Base-by-base conservation (phyloP, 2,329 filamentous ascomycete species). In the Colletotrichum filicis region DNA sequence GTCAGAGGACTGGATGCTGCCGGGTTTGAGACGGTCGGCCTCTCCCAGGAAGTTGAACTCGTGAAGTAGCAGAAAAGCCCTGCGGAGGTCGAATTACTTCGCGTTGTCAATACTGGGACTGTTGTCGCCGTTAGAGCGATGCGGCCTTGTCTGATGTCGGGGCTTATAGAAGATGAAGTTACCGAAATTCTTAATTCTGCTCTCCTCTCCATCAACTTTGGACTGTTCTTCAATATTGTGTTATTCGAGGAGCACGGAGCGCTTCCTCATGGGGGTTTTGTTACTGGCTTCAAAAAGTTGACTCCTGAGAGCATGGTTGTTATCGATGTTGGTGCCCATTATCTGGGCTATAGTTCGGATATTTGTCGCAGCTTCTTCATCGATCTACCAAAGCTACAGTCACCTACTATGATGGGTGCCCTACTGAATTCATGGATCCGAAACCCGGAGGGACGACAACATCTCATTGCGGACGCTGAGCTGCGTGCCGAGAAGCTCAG, bases 81-180 rank as follows among this genome's bases (percentile, higher is more conserved):
- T 2, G 85, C 84, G 4, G 90, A 92, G 75, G 82, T 92, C 8
- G 88, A 87, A 67, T 85, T 92, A 16, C 77, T 92, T 19, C 84
- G 87, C 26, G 90, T 89, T 4, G 90, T 92, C 6, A 92, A 92
- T 77, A 92, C 89, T 0, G 90, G 90, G 0, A 92, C 90, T 0
- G 89, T 92, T 0, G 88, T 87, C 66, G 90, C 90, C 4, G 86
- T 92, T 22, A 81, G 90, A 16, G 87, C 88, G 2, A 91, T 91
- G 87, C 76, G 82, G 42, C 79, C 82, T 60, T 90, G 90, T 72
- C 82, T 92, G n/a, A 85, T 87, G 22, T 83, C 85, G 1, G 89
- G 86, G 0, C 80, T 92, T 63, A 91, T 86, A 0, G 90, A 92
- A 74, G 86, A 88, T 72, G 82, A 92, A 46, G 89, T 92, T 1